These are phyloP conservation scores for Tulasnella sp. DNA, from an alignment of 768 basidiomycete genomes.

Conservation along the genomic window DNA sequence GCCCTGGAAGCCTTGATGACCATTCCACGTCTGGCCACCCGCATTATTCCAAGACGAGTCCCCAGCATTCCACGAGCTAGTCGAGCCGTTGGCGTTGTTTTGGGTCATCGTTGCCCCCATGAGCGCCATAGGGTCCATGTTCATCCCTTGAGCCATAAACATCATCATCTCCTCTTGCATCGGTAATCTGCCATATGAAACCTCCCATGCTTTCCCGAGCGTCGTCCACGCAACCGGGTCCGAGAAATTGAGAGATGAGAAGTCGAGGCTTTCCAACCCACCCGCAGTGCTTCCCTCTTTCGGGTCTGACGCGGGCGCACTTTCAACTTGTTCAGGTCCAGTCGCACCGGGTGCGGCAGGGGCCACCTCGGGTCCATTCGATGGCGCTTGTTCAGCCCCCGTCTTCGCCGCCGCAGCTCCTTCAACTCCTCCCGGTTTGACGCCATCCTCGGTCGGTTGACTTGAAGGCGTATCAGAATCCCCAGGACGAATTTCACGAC, in stretches of 20 bases:
- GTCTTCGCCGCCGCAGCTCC: too few species aligned
- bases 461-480: too few species aligned
- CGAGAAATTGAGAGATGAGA: slow-evolving; percentile 59
- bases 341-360: too few species aligned
- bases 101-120: slow-evolving; percentile 30
- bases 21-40: neutral
- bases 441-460: too few species aligned
- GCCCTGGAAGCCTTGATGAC: neutral
- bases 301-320: too few species aligned
- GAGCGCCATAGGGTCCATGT: neutral
- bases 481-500: too few species aligned
- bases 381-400: too few species aligned
- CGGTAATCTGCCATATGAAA: slow-evolving; percentile 53
- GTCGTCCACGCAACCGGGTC: slow-evolving; percentile 66
- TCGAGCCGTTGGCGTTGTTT: slow-evolving; percentile 13
- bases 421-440: too few species aligned
- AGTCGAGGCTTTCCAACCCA: slow-evolving; percentile 59
- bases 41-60: too few species aligned
- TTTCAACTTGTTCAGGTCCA: too few species aligned
- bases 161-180: slow-evolving; percentile 67
- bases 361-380: too few species aligned
- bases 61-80: neutral
- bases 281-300: too few species aligned
- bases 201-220: slow-evolving; percentile 65
- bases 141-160: slow-evolving; percentile 28